phyloP scores from a whole-genome alignment of 306 rosid species.

The Betula pendula region DNA sequence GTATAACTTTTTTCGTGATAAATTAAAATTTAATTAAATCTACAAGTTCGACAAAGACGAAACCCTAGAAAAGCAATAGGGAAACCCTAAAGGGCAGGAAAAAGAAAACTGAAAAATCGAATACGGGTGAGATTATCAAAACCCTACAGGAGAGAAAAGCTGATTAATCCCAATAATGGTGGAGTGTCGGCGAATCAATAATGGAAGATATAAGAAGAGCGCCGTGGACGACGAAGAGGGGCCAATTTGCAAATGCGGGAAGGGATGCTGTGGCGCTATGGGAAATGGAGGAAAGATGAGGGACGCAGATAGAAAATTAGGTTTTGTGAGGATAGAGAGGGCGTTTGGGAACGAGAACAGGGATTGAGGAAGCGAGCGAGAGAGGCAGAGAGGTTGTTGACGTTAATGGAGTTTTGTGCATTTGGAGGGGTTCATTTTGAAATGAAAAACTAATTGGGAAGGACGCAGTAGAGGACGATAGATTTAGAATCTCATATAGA shows the following conservation, averaged over 20 bases:
- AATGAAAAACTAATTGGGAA: slow-evolving; percentile 24
- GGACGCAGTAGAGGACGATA: slow-evolving; percentile 20
- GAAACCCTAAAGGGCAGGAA: slow-evolving; percentile 5
- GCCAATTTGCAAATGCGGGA: slow-evolving; percentile 33
- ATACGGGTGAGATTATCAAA: slow-evolving; percentile 38
- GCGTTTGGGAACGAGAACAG: slow-evolving; percentile 35
- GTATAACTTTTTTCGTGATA: slow-evolving; percentile 10
- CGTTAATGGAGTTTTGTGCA: slow-evolving; percentile 38
- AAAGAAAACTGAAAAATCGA: slow-evolving; percentile 15
- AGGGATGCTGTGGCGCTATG: slow-evolving; percentile 34
- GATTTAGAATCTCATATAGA: slow-evolving; percentile 25
- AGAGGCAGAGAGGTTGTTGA: slow-evolving; percentile 43
- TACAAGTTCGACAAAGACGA: slow-evolving; percentile 25
- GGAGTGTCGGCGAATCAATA: slow-evolving; percentile 54
- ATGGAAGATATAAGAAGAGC: slow-evolving; percentile 24
- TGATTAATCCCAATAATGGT: slow-evolving; percentile 43
- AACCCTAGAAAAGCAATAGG: slow-evolving; percentile 42
- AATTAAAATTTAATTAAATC: slow-evolving; percentile 15
- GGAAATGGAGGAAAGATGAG: slow-evolving; percentile 24
- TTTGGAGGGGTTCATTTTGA: slow-evolving; percentile 31
- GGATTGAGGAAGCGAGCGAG: slow-evolving; percentile 43
- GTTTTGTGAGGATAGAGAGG: slow-evolving; percentile 33
- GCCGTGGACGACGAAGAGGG: slow-evolving; percentile 23
- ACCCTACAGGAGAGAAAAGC: slow-evolving; percentile 42
- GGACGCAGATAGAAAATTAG: slow-evolving; percentile 58